Evolutionary conservation across 148 eudicot genomes (phyloP).

Genomic region (Linanthus parryae): DNA sequence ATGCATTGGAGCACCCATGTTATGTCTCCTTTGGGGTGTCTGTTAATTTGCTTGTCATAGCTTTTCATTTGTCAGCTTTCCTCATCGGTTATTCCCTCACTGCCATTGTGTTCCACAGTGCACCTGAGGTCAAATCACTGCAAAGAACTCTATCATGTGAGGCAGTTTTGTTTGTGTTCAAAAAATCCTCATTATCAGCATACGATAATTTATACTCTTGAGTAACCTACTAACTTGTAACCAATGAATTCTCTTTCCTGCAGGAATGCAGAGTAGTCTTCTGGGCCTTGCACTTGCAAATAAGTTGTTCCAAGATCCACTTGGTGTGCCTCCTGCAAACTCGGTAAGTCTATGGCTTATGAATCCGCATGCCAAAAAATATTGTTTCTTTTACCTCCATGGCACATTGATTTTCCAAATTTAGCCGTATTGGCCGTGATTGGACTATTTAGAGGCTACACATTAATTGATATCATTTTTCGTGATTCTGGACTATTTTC

Average conservation of each 20-base stretch:
- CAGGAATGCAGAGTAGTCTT: slow-evolving; percentile 98
- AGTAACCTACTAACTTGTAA: not conserved
- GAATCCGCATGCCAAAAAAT: no score
- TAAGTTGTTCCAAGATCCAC: slow-evolving; percentile 78
- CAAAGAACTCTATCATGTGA: slow-evolving; percentile 93
- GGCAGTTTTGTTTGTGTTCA: slow-evolving; percentile 76
- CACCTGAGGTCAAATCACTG: slow-evolving; percentile 74
- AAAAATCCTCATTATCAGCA: no score
- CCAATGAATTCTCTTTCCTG: slow-evolving; percentile 3
- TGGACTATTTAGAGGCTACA: no score
- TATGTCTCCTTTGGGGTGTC: slow-evolving; percentile 83
- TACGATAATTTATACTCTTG: no score
- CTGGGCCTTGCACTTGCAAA: slow-evolving; percentile 92
- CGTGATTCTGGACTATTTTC: no score
- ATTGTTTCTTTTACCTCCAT: no score
- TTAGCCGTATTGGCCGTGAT: no score
- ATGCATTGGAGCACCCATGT: slow-evolving; percentile 97
- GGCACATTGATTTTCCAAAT: no score
- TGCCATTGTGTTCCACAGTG: slow-evolving; percentile 46
- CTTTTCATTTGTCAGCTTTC: slow-evolving; percentile 80
- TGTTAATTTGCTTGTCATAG: slow-evolving; percentile 55
- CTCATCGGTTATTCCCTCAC: slow-evolving; percentile 60
- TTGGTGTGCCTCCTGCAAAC: slow-evolving; percentile 84
- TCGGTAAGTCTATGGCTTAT: slow-evolving; percentile 81
- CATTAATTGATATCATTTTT: no score